Evolutionary conservation across 805 yeast genomes (phyloP).

Genomic region (Yarrowia bubula): DNA sequence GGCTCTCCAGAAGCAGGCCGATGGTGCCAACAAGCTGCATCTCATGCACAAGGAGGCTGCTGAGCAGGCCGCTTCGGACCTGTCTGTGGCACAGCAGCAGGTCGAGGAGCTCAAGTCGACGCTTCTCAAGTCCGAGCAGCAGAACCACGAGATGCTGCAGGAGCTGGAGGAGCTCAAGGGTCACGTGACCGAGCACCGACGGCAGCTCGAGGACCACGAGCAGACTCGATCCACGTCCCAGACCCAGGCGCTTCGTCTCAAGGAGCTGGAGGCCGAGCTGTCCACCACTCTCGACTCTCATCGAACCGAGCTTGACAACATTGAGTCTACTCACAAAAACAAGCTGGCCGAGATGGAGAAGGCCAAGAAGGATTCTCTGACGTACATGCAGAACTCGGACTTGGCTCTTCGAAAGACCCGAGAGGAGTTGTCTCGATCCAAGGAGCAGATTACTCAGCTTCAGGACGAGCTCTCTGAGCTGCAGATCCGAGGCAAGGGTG

Average conservation of each 20-base stretch:
- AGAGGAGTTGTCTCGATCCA: conserved; percentile 63
- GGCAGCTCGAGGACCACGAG: conserved; percentile 26
- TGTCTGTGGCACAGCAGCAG: conserved; percentile 13
- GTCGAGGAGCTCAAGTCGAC: conserved; percentile 33
- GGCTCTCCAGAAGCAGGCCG: conserved; percentile 28
- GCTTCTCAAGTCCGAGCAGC: conserved; percentile 30
- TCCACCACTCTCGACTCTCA: conserved; percentile 26
- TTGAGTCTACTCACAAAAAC: conserved; percentile 39
- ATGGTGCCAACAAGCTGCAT: conserved; percentile 30
- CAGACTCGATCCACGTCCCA: conserved; percentile 29
- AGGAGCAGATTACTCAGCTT: conserved; percentile 53
- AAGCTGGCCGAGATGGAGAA: conserved; percentile 51
- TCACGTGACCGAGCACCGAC: conserved; percentile 32
- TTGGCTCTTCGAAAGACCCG: conserved; percentile 73
- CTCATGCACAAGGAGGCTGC: conserved; percentile 37
- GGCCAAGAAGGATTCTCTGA: conserved; percentile 68
- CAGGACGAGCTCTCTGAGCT: conserved; percentile 68
- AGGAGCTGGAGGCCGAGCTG: conserved; percentile 30
- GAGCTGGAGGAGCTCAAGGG: conserved; percentile 32
- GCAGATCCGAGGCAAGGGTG: conserved; percentile 44
- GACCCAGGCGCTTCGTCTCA: conserved; percentile 26
- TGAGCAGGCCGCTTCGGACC: conserved; percentile 35
- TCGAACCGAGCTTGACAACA: conserved; percentile 43
- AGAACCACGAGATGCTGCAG: conserved; percentile 29
- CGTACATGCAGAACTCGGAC: conserved; percentile 69